Evolutionary conservation across 2,329 filamentous ascomycete genomes (phyloP).

Genomic region (Fusarium nelsonii): DNA sequence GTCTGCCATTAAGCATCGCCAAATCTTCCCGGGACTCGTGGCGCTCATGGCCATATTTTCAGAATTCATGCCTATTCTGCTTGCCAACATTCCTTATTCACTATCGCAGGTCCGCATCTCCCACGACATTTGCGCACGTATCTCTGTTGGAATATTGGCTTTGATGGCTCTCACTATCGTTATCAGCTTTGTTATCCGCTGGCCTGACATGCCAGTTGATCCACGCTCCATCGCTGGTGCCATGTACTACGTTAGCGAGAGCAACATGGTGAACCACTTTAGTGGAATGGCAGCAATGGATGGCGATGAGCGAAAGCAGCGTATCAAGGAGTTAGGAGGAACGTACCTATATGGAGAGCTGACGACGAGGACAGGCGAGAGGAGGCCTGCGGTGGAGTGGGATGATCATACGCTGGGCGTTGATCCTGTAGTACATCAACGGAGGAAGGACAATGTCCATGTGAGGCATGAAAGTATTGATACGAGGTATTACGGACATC

Average conservation of each 20-base stretch:
- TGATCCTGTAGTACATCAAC: conserved; percentile 9
- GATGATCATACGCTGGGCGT: conserved; percentile 41
- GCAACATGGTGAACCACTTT: conserved; percentile 44
- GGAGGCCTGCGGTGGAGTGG: conserved; percentile 44
- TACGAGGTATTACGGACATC: conserved; percentile 40
- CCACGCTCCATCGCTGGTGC: conserved; percentile 61
- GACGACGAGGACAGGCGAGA: conserved; percentile 36
- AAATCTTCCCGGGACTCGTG: conserved; percentile 56
- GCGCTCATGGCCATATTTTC: conserved; percentile 59
- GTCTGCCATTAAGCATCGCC: conserved; percentile 44
- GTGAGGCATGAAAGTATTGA: conserved; percentile 36
- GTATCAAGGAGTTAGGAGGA: conserved; percentile 43
- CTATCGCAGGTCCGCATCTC: conserved; percentile 56
- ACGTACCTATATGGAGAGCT: conserved; percentile 45
- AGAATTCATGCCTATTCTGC: conserved; percentile 63
- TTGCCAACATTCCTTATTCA: conserved; percentile 63
- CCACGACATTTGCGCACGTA: conserved; percentile 56
- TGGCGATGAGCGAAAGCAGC: conserved; percentile 35
- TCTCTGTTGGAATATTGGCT: conserved; percentile 55
- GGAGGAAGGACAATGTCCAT: conserved; percentile 10
- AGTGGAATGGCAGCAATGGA: conserved; percentile 42
- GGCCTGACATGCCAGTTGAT: conserved; percentile 61
- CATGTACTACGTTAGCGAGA: conserved; percentile 57
- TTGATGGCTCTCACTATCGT: conserved; percentile 59
- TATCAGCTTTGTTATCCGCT: conserved; percentile 57